A percentile compares a stretch with the other conserved stretches of the same genome.
These are phyloP conservation scores for Opeltia flavorubescens DNA, from an alignment of 495 filamentous ascomycete species.

Conservation along the genomic window DNA sequence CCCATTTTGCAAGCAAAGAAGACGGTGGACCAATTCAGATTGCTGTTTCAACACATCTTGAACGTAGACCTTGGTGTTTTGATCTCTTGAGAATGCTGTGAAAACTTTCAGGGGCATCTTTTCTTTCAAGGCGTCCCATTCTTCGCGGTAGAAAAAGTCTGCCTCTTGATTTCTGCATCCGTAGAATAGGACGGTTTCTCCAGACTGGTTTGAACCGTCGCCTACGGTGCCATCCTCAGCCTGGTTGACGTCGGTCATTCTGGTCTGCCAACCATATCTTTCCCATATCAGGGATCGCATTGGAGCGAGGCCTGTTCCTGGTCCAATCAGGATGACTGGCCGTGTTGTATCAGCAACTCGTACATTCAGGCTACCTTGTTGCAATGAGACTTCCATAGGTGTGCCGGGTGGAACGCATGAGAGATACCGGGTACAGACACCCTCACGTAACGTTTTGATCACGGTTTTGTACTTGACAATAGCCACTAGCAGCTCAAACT, in stretches of 20 bases:
- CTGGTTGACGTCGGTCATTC: slow-evolving; percentile 16
- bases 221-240: slow-evolving; percentile 19
- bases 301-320: slow-evolving; percentile 85
- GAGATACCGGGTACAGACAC: slow-evolving; percentile 82
- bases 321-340: slow-evolving; percentile 68
- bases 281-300: slow-evolving; percentile 71
- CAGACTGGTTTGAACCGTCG: slow-evolving; percentile 16
- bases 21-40: slow-evolving; percentile 37
- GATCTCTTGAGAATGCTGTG: slow-evolving; percentile 75
- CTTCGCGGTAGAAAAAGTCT: slow-evolving; percentile 69
- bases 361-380: slow-evolving; percentile 37
- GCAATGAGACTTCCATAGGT: slow-evolving; percentile 41
- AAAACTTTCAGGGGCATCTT: slow-evolving; percentile 37
- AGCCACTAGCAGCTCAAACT: slow-evolving; percentile 71
- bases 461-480: slow-evolving; percentile 85
- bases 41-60: slow-evolving; percentile 66
- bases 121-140: slow-evolving; percentile 41
- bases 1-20: slow-evolving; percentile 38
- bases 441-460: slow-evolving; percentile 70
- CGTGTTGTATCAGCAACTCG: slow-evolving; percentile 27
- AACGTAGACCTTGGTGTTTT: slow-evolving; percentile 70
- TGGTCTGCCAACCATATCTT: slow-evolving; percentile 25
- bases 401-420: slow-evolving; percentile 45
- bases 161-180: slow-evolving; percentile 58
- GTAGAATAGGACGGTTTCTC: slow-evolving; percentile 48